phyloP scores from a whole-genome alignment of 805 yeast species.

The Saturnispora diversa region DNA sequence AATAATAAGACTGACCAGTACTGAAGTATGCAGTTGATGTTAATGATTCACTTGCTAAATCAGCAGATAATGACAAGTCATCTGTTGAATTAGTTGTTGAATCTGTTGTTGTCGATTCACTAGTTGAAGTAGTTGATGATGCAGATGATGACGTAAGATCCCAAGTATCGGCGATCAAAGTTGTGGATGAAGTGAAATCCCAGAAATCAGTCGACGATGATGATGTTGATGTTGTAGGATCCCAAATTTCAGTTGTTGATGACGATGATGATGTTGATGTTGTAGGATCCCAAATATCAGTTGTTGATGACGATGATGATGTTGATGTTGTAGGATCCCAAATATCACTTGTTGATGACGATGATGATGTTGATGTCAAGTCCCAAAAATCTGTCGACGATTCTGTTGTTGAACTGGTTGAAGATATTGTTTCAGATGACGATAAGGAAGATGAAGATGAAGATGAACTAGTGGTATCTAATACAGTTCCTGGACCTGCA shows the following conservation, averaged over 20 bases:
- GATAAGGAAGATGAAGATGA: background rate
- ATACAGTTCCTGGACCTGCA: background rate
- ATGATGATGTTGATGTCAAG: background rate
- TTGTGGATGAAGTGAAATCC: background rate
- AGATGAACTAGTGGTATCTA: background rate
- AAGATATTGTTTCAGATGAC: no score
- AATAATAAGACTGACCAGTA: no score
- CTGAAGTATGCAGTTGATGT: no score
- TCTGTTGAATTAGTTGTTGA: background rate
- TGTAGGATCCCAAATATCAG: conserved; percentile 1
- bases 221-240: background rate
- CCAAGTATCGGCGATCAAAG: background rate
- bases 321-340: background rate
- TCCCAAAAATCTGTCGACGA: no score
- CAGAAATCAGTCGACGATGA: background rate
- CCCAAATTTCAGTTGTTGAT: background rate
- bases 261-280: background rate
- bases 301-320: background rate
- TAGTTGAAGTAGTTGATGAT: no score
- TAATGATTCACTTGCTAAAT: no score
- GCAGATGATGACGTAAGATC: background rate
- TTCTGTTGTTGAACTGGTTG: no score
- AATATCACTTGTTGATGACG: background rate
- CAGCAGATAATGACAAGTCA: background rate
- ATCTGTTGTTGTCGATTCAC: background rate